phyloP scores from a whole-genome alignment of 176 grass and related monocot species.

The Dactylis glomerata region DNA sequence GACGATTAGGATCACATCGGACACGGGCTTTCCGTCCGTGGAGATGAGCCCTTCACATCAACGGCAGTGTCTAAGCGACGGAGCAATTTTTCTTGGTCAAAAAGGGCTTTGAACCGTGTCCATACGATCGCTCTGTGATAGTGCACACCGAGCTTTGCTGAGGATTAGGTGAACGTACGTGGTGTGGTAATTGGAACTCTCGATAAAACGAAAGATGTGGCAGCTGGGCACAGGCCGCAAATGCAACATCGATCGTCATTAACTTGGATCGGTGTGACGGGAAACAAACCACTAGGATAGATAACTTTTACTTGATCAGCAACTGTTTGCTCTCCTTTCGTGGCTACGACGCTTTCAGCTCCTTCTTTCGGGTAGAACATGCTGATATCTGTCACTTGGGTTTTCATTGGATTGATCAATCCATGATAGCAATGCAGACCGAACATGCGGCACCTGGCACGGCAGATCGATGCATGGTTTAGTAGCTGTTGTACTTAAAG shows the following conservation, averaged over 20 bases:
- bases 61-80: no score
- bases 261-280: slow-evolving; percentile 29
- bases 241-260: not conserved
- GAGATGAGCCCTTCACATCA: no score
- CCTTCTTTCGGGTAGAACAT: slow-evolving; percentile 16
- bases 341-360: slow-evolving; percentile 11
- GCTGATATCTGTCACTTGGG: not conserved
- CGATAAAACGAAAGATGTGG: slow-evolving; percentile 15
- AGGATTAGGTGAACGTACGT: no score
- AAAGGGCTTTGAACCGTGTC: no score
- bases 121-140: no score
- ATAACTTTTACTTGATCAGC: slow-evolving; percentile 24
- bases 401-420: not conserved
- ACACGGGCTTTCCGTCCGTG: no score
- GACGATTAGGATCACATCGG: no score
- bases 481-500: not conserved
- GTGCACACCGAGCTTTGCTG: no score
- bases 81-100: no score
- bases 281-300: slow-evolving; percentile 30
- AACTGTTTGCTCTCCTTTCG: slow-evolving; percentile 24
- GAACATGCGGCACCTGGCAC: not conserved
- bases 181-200: not conserved
- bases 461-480: not conserved
- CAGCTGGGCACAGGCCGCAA: not conserved
- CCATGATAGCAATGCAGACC: slow-evolving; percentile 24